Percentiles rank a stretch among this genome's conserved stretches.
Conservation (phyloP, 768 basidiomycete genomes). For the Cyathus striatus region DNA sequence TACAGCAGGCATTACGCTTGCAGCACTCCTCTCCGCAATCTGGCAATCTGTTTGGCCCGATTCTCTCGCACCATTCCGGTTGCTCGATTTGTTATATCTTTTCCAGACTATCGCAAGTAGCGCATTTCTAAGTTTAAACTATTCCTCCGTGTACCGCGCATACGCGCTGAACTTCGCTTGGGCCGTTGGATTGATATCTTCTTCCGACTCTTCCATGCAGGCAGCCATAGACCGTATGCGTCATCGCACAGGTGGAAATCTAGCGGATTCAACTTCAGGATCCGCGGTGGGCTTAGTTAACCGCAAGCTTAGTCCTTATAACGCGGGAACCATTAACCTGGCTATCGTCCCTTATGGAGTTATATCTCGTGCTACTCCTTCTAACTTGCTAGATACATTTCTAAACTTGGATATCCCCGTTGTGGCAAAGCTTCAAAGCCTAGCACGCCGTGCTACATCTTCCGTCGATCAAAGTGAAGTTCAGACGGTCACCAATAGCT, state of each 20-base stretch:
- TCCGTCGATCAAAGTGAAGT: slow-evolving; percentile 36
- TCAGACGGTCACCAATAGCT: slow-evolving; percentile 57
- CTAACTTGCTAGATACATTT: neutral
- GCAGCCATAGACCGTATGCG: slow-evolving; percentile 79
- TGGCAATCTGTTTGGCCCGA: slow-evolving; percentile 54
- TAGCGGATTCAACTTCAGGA: slow-evolving; percentile 53
- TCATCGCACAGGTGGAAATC: slow-evolving; percentile 71
- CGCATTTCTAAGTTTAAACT: slow-evolving; percentile 80
- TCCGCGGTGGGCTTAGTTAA: slow-evolving; percentile 75
- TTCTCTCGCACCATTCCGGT: slow-evolving; percentile 63
- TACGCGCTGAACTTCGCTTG: slow-evolving; percentile 87
- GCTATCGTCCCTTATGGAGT: neutral
- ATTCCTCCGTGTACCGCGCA: slow-evolving; percentile 76
- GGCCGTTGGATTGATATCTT: slow-evolving; percentile 73
- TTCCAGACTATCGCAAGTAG: slow-evolving; percentile 83
- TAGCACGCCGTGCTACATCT: neutral
- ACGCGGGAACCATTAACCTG: slow-evolving; percentile 18
- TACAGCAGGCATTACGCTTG: slow-evolving; percentile 61
- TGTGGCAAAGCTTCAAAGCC: neutral
- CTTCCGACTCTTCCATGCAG: slow-evolving; percentile 58
- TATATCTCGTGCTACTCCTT: neutral
- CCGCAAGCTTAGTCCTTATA: slow-evolving; percentile 78
- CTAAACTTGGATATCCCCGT: neutral
- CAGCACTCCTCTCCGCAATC: slow-evolving; percentile 58
- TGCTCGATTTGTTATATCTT: slow-evolving; percentile 78